phyloP scores from a whole-genome alignment of 2,329 filamentous ascomycete species.

The Blumeriella jaapii region DNA sequence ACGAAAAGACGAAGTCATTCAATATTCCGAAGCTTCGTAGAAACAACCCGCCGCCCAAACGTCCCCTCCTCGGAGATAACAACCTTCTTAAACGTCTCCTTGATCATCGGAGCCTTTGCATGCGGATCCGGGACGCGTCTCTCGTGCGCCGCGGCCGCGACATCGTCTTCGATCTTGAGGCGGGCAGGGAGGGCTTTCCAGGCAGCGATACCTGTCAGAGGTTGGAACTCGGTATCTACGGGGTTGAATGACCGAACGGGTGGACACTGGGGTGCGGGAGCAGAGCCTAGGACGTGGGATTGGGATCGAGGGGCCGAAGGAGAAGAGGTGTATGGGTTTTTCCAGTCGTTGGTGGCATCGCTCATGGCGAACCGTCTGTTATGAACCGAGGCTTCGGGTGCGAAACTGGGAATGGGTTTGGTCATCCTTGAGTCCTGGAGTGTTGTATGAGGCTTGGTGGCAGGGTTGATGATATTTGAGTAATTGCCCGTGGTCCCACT shows the following conservation, averaged over 20 bases:
- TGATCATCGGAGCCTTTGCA: not conserved
- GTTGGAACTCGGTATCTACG: not conserved
- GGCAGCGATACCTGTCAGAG: not conserved
- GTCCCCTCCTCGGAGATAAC: not conserved
- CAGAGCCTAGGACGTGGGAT: not conserved
- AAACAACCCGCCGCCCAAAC: no score
- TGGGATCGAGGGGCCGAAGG: not conserved
- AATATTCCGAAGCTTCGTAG: no score
- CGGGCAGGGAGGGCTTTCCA: not conserved
- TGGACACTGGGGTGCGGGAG: not conserved
- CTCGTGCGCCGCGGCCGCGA: not conserved
- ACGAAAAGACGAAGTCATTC: no score
- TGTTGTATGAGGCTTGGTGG: no score
- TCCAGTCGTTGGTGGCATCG: no score
- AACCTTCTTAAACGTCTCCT: constrained; percentile 3
- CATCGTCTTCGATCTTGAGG: not conserved
- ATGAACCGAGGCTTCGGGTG: no score
- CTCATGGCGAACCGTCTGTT: no score
- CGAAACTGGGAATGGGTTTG: no score
- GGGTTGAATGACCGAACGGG: not conserved
- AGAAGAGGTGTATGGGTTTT: no score
- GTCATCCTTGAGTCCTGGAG: no score
- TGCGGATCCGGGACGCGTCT: not conserved
- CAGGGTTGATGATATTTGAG: no score
- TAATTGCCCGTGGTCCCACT: no score